A percentile compares a stretch with the other conserved stretches of the same genome.
Evolutionary conservation across 2,329 filamentous ascomycete genomes (phyloP).

Genomic region (Trichoderma citrinoviride): DNA sequence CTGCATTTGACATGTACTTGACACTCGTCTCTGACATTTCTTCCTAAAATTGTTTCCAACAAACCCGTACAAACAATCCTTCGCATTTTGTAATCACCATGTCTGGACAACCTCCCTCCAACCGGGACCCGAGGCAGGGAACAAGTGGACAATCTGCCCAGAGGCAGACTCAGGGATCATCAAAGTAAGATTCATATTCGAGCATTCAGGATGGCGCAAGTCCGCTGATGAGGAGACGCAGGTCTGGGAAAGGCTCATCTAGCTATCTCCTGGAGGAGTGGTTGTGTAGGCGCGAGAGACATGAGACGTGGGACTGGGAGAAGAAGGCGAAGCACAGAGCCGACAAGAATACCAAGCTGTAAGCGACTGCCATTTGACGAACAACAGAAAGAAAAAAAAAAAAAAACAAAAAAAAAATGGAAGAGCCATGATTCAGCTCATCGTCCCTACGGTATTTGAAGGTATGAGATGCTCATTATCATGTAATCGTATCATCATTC

Average conservation of each 20-base stretch:
- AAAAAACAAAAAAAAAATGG: neutral
- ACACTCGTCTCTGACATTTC: too few species aligned
- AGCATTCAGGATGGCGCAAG: too few species aligned
- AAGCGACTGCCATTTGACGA: neutral
- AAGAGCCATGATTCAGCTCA: neutral
- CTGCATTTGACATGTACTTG: too few species aligned
- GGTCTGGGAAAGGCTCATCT: neutral
- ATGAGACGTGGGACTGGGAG: conserved; percentile 14
- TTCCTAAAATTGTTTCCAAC: too few species aligned
- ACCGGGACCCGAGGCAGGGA: neutral
- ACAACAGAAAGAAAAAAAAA: neutral
- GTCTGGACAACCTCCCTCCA: neutral
- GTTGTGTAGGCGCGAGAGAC: neutral
- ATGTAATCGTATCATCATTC: neutral
- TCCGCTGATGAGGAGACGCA: neutral
- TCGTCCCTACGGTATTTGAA: too few species aligned
- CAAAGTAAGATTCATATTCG: neutral
- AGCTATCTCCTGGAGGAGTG: neutral
- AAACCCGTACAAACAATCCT: too few species aligned
- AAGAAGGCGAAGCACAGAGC: neutral
- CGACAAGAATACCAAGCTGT: neutral
- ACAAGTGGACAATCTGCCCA: neutral
- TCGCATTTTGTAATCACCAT: too few species aligned
- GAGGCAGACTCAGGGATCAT: neutral
- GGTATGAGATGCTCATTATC: neutral